Base-by-base conservation (phyloP, 2,329 filamentous ascomycete genomes). In the Paraconiothyrium brasiliense region DNA sequence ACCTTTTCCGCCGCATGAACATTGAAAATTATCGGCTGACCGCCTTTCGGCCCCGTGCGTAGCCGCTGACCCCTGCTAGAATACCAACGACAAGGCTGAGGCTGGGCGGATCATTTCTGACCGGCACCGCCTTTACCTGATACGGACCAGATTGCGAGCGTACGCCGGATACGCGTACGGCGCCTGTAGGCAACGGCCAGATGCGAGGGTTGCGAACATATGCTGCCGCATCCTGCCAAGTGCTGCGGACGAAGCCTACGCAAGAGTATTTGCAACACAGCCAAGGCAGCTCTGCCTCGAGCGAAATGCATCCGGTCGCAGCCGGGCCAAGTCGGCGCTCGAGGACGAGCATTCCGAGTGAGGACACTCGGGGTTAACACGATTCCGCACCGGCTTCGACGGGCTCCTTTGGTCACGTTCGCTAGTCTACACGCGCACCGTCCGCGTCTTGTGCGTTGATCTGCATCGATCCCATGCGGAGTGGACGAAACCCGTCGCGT, bases 11-110 rank as follows among this genome's bases (percentile, higher is more conserved):
- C 22, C 39, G 39, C 52, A 54, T 54, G 22, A 44, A 54, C 13
- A 30, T 32, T 13, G 39, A 44, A 43, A 43, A 34, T 54, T 43
- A 54, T 44, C 39, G 27, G 30, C 27, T 44, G 39, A 44, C 52
- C 52, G 39, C 52, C 39, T 44, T 46, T 55, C 24, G 24, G 39
- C 27, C 39, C 52, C 52, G 51, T 54, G 51, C 51, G 51, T 44
- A 39, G 20, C 27, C 39, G 22, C 27, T 35, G 34, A 35, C 34
- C 37, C 51, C 51, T 20, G 20, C 20, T 20, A 20, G 20, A 20
- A 20, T 20, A 20, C 20, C 20, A 20, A 20, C 51, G 51, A 39
- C 51, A 54, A 54, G 51, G 51, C 51, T 54, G 51, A 54, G 39
- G 39, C 37, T 54, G 39, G 20, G 49, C 16, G 51, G 37, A 54